Evolutionary conservation across 2,329 filamentous ascomycete genomes (phyloP).

Genomic region (Seiridium unicorne): DNA sequence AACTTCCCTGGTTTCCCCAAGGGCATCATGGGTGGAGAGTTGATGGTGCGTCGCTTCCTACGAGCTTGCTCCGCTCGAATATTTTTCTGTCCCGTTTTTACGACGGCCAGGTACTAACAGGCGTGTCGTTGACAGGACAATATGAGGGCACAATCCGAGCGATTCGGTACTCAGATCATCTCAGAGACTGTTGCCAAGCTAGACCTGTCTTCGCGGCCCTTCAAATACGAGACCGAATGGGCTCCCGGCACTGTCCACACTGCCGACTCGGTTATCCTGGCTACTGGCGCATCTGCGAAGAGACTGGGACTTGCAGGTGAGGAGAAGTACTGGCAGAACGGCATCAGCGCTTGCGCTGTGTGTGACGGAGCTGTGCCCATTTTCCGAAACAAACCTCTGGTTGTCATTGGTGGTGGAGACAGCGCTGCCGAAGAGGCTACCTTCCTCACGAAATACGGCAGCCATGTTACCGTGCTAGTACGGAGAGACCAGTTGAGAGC

Average conservation of each 20-base stretch:
- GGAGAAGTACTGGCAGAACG: conserved; percentile 96
- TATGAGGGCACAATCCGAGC: conserved; percentile 88
- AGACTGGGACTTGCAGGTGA: conserved; percentile 82
- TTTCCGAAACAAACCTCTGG: conserved; percentile 92
- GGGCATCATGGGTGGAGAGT: conserved; percentile 78
- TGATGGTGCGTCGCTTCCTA: conserved; percentile 65
- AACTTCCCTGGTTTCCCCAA: conserved; percentile 96
- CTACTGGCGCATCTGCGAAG: conserved; percentile 89
- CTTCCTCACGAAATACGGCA: conserved; percentile 96
- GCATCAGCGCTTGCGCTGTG: conserved; percentile 93
- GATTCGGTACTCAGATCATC: conserved; percentile 90
- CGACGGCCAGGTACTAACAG: not conserved
- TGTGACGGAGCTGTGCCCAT: conserved; percentile 97
- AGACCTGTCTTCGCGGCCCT: conserved; percentile 80
- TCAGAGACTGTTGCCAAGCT: conserved; percentile 89
- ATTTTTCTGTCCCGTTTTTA: not conserved
- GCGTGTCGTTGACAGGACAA: conserved; percentile 54
- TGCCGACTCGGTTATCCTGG: conserved; percentile 88
- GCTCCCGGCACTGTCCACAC: conserved; percentile 80
- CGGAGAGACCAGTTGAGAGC: conserved; percentile 83
- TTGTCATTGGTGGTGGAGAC: conserved; percentile 95
- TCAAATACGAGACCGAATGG: conserved; percentile 93
- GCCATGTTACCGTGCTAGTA: conserved; percentile 91
- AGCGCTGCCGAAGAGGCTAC: conserved; percentile 96
- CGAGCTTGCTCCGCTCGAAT: not conserved